Base-by-base conservation (phyloP, 768 basidiomycete genomes). In the Psilocybe sp. region DNA sequence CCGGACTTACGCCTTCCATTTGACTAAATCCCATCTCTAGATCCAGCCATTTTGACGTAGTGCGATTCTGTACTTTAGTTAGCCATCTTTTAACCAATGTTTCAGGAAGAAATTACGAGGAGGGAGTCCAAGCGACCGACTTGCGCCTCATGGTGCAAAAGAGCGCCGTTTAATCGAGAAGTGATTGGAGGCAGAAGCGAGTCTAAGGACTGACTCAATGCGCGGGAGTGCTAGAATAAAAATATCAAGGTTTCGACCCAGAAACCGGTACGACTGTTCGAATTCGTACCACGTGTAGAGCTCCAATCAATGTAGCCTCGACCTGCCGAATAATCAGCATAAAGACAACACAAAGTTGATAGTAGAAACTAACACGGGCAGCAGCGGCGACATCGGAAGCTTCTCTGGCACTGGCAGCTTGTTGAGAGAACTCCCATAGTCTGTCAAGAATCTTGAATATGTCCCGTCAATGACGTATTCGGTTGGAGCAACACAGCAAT, bases 201-300 rank as follows among this genome's bases (percentile, higher is more conserved):
- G 14, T 37, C 40, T 3, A 57, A 34, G 5, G 52, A n/a, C 16
- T n/a, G 19, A 16, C 43, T 18, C 18, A 60, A 45, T 4, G 33
- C 50, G 14, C 23, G 20, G n/a, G 56, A 44, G 37, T 60, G 59
- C 59, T 60, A 32, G 23, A 23, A 38, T 15, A 51, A 12, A 16
- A 18, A 32, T 33, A 50, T 9, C 12, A 14, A 34, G 18, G 10
- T 42, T 7, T 36, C 15, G 20, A 32, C 47, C 13, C 43, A 6
- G n/a, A 14, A 39, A 14, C 28, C 8, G 14, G 31, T 23, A 15
- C 18, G 7, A 15, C 18, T 20, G 7, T 7, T 16, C 23, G 23
- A 4, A 28, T 7, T 16, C 23, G 23, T 28, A 28, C 23, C 23
- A 7, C 23, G 9, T 40, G 41, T 23, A 52, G 7, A 23, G 47